A percentile compares a stretch with the other conserved stretches of the same genome.
Evolutionary conservation across 805 yeast species (phyloP).

Genomic region (Saturnispora galanensis): DNA sequence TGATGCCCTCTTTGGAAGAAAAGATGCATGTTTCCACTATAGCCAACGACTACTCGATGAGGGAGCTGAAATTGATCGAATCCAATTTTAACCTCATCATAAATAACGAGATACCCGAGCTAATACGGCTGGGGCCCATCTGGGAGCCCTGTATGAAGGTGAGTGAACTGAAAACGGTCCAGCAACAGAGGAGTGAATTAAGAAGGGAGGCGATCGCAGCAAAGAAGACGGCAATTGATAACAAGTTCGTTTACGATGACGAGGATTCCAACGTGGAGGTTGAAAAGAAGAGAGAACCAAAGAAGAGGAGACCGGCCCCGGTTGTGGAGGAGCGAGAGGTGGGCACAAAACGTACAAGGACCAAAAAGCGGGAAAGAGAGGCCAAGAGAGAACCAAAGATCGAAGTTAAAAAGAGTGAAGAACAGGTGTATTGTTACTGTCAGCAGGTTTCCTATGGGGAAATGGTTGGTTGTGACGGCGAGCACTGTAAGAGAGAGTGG

Average conservation of each 20-base stretch:
- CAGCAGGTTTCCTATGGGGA: conserved; percentile 96
- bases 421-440: conserved; percentile 88
- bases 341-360: too few relatives aligned
- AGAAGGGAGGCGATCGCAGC: conserved; percentile 93
- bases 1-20: conserved; percentile 89
- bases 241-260: conserved; percentile 13
- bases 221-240: conserved; percentile 34
- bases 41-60: conserved; percentile 67
- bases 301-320: conserved; percentile 6
- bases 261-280: conserved; percentile 12
- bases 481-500: conserved; percentile 88
- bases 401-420: background rate
- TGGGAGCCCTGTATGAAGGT: conserved; percentile 87
- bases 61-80: conserved; percentile 64
- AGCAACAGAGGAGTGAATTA: conserved; percentile 66
- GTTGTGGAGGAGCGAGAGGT: too few relatives aligned
- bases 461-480: conserved; percentile 98
- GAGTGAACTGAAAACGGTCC: conserved; percentile 51
- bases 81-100: conserved; percentile 68
- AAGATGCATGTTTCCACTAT: conserved; percentile 95
- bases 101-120: conserved; percentile 74
- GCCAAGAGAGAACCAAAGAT: conserved; percentile 1
- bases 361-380: conserved; percentile 4
- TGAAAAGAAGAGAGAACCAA: conserved; percentile 2
- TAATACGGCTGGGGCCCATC: conserved; percentile 64